These are phyloP conservation scores for Thelonectria rubi DNA, from an alignment of 2,329 filamentous ascomycete species.

Conservation along the genomic window DNA sequence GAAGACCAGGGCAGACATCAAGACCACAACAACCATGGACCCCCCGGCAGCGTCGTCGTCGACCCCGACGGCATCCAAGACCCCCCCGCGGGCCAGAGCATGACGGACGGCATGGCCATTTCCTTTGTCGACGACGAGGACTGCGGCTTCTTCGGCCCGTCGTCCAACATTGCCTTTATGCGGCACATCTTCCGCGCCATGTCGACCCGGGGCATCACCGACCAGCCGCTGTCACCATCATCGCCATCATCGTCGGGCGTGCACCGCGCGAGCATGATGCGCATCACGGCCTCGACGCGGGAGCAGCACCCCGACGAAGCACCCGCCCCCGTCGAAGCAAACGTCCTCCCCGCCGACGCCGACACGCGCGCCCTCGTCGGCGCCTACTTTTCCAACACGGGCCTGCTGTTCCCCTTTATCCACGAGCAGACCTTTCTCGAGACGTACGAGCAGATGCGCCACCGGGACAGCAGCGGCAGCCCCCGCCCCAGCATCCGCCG, in stretches of 20 bases:
- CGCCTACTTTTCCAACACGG: slow-evolving; percentile 42
- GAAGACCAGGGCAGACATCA: too few species aligned
- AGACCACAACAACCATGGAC: neutral
- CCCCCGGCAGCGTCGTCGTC: slow-evolving; percentile 15
- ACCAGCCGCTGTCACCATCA: neutral
- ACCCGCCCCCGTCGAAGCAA: slow-evolving; percentile 6
- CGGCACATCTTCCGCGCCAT: slow-evolving; percentile 28
- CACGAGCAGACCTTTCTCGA: slow-evolving; percentile 41
- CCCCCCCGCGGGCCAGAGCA: slow-evolving; percentile 17
- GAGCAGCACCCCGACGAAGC: neutral
- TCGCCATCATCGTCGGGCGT: neutral
- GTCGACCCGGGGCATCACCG: neutral
- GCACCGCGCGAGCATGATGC: slow-evolving; percentile 16
- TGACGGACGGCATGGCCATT: slow-evolving; percentile 30
- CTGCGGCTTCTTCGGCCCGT: slow-evolving; percentile 29
- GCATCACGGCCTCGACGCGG: neutral
- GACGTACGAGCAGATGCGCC: slow-evolving; percentile 30
- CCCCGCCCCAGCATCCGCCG: slow-evolving; percentile 49
- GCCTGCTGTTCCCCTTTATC: slow-evolving; percentile 44
- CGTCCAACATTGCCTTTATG: slow-evolving; percentile 31
- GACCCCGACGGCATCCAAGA: slow-evolving; percentile 20
- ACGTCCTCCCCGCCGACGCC: slow-evolving; percentile 31
- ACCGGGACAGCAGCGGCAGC: neutral
- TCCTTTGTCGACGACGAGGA: slow-evolving; percentile 28
- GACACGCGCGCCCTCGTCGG: slow-evolving; percentile 34